Evolutionary conservation across 805 yeast species (phyloP), one percentile per base, ranked within the genome.

Genomic region (Starmera dryadoides): DNA sequence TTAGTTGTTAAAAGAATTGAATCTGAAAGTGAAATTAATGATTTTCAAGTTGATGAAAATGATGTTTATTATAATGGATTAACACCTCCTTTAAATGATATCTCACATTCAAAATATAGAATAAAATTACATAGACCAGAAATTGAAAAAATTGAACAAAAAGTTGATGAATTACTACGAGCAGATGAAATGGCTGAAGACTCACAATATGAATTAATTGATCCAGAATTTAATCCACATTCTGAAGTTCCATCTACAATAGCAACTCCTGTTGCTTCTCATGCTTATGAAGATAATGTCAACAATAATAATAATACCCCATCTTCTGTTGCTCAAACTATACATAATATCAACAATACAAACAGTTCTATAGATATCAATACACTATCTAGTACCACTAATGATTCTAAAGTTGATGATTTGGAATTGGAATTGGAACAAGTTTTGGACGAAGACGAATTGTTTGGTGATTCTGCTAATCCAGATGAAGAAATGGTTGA

Each of bases 181-280:
- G 62, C 78, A 34, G 98, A 91, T 56, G 85, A 75, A 30, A 88
- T 82, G 42, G 95, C 97, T 1, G 89, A 86, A 56, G 86, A 81
- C 34, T 74, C 82, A 20, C 73, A 73, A 29, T 87, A 80, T 53
- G 96, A 89, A 53, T 68, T 87, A 38, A 68, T 87, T 3, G 88
- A 81, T 39, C 71, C 72, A 34, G 69, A 64, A 43, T 49, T 66
- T 19, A 18, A 32, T 14, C 10, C n/a, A 6, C 15, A 14, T 21
- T 32, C 32, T 12, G 32, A 30, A 30, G 16, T 16, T 11, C 17
- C 34, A 14, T 19, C 34, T 14, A 29, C 18, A 7, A 34, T 26
- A 23, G 21, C 30, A n/a, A 15, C 40, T 5, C 28, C 28, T 11
- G 9, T 25, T 12, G 28, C 28, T 11, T 25, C 28, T 25, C 4